These are phyloP conservation scores for Wickerhamiella cacticola DNA, from an alignment of 805 yeast genomes.

Conservation along the genomic window DNA sequence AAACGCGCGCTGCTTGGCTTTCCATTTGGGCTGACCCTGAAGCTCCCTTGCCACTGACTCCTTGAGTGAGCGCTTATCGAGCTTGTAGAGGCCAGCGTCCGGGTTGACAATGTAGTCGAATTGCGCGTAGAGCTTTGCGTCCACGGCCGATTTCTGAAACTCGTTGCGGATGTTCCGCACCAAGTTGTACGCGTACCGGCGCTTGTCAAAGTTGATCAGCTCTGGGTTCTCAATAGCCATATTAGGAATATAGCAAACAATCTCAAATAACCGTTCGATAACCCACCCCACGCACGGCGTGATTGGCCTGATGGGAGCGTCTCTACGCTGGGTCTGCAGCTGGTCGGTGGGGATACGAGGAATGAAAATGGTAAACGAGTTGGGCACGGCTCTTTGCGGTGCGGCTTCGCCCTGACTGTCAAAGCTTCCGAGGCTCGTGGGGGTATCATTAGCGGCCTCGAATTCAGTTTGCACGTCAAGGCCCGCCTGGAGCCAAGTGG, in stretches of 20 bases:
- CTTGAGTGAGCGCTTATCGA: slow-evolving; percentile 26
- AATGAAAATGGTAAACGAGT: slow-evolving; percentile 20
- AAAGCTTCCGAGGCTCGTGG: slow-evolving; percentile 1
- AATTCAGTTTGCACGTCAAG: slow-evolving; percentile 24
- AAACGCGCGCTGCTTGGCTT: slow-evolving; percentile 35
- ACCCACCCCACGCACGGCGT: slow-evolving; percentile 92
- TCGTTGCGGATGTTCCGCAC: slow-evolving; percentile 37
- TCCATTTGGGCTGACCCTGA: slow-evolving; percentile 30
- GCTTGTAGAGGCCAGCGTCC: slow-evolving; percentile 20
- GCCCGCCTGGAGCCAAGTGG: slow-evolving; percentile 57
- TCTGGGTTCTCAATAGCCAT: slow-evolving; percentile 53
- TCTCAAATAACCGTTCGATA: slow-evolving; percentile 63
- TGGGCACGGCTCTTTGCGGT: slow-evolving; percentile 16
- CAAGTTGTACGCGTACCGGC: slow-evolving; percentile 53
- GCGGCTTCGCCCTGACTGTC: not conserved
- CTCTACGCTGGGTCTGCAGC: slow-evolving; percentile 14
- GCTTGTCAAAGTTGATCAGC: slow-evolving; percentile 75
- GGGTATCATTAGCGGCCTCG: slow-evolving; percentile 9
- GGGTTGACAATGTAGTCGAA: slow-evolving; percentile 26
- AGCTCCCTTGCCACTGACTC: slow-evolving; percentile 38
- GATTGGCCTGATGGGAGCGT: slow-evolving; percentile 30
- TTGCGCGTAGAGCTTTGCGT: slow-evolving; percentile 11
- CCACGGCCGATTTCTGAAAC: slow-evolving; percentile 12
- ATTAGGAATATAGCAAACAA: slow-evolving; percentile 65
- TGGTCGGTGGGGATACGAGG: slow-evolving; percentile 23